Percentiles rank a stretch among this genome's conserved stretches.
These are phyloP conservation scores for Miscanthus lutarioriparius DNA, from an alignment of 176 grass and related monocot genomes.

Conservation along the genomic window DNA sequence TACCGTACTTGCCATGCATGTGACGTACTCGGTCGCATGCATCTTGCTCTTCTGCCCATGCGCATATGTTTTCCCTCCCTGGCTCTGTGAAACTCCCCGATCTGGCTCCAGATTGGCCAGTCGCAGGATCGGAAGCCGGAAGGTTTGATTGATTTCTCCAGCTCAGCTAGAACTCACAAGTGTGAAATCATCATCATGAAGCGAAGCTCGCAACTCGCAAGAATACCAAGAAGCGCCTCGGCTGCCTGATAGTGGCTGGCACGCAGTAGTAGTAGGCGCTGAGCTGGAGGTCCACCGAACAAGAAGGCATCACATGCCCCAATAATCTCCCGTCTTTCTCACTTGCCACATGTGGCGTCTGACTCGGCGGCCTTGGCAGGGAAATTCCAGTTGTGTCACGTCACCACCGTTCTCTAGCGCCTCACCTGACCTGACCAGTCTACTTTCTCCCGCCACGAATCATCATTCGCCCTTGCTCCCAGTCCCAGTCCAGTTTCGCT, in stretches of 20 bases:
- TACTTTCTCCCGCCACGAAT: conserved; percentile 26
- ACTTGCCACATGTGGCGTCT: no score
- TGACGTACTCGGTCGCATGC: neutral
- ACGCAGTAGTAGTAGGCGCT: no score
- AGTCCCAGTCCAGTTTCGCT: neutral
- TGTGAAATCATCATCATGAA: neutral
- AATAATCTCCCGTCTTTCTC: conserved; percentile 26
- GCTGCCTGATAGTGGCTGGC: no score
- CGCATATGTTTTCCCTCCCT: neutral
- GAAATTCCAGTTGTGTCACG: conserved; percentile 27
- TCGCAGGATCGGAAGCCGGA: neutral
- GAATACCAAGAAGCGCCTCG: no score
- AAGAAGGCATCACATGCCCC: no score
- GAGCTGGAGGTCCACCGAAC: no score
- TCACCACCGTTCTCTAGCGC: neutral
- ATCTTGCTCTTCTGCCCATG: conserved; percentile 37
- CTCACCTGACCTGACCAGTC: neutral
- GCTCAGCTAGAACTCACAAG: neutral
- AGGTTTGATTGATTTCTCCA: conserved; percentile 28
- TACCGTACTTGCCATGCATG: neutral
- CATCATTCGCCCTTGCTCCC: conserved; percentile 30
- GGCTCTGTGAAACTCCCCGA: neutral
- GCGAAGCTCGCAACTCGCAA: no score
- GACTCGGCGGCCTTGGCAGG: neutral
- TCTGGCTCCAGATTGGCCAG: conserved; percentile 32